Percentiles rank a stretch among this genome's conserved stretches.
These are phyloP conservation scores for Kwoniella sp. DNA, from an alignment of 768 basidiomycete species.

Conservation along the genomic window DNA sequence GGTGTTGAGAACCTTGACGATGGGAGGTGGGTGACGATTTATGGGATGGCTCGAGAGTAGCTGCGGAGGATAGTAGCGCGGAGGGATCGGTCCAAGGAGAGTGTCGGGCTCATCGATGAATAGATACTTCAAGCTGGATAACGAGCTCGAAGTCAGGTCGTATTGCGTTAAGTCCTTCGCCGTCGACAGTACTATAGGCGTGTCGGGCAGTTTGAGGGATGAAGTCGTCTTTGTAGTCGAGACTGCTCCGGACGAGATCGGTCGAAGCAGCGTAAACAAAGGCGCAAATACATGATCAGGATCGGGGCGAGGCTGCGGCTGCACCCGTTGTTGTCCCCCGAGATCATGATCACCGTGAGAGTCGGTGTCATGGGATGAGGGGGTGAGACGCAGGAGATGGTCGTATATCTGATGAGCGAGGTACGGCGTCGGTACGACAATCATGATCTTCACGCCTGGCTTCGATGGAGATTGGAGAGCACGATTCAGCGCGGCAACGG, in stretches of 20 bases:
- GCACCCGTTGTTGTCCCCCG: no score
- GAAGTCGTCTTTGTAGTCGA: not conserved
- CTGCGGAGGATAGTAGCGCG: constrained; percentile 11
- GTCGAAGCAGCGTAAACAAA: constrained; percentile 12
- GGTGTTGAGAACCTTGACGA: constrained; percentile 10
- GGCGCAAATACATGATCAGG: not conserved
- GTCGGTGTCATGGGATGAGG: not conserved
- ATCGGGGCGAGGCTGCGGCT: no score
- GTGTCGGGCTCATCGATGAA: constrained; percentile 29
- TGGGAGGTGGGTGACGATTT: constrained; percentile 24
- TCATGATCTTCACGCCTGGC: constrained; percentile 3
- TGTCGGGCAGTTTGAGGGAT: constrained; percentile 9
- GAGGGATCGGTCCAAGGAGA: constrained; percentile 15
- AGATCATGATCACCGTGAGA: not conserved
- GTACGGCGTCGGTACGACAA: constrained; percentile 22
- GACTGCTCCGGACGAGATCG: not conserved
- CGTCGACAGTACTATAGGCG: constrained; percentile 22
- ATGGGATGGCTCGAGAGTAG: constrained; percentile 11
- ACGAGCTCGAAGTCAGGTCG: not conserved
- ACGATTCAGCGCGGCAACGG: constrained; percentile 13
- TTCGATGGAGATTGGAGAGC: not conserved
- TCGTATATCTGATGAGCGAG: constrained; percentile 21
- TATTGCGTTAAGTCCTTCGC: constrained; percentile 10
- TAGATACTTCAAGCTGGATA: constrained; percentile 9
- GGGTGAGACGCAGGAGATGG: constrained; percentile 4